Conservation (phyloP, 306 rosid genomes). For the Elaeagnus macrophylla region DNA sequence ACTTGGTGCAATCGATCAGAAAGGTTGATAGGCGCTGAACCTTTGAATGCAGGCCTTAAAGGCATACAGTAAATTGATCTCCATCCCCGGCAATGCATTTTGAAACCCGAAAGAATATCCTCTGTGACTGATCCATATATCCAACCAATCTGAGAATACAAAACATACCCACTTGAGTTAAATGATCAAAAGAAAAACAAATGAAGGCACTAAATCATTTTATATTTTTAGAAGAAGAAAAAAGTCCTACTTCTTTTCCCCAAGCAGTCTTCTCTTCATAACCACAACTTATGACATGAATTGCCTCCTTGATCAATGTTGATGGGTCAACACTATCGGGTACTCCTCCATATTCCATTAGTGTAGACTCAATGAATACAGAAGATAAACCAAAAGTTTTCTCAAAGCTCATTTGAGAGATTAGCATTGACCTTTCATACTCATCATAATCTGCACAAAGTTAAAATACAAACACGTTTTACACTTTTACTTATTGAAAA, state of each 20-base stretch:
- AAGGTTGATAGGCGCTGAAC: slow-evolving; percentile 92
- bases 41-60: slow-evolving; percentile 95
- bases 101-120: slow-evolving; percentile 96
- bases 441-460: slow-evolving; percentile 72
- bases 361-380: slow-evolving; percentile 87
- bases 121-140: slow-evolving; percentile 96
- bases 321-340: slow-evolving; percentile 75
- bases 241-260: slow-evolving; percentile 85
- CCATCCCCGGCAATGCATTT: slow-evolving; percentile 99
- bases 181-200: too few relatives aligned
- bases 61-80: slow-evolving; percentile 99
- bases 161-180: not conserved
- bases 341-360: slow-evolving; percentile 95
- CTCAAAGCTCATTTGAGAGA: slow-evolving; percentile 92
- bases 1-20: slow-evolving; percentile 97
- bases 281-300: slow-evolving; percentile 92
- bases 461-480: slow-evolving; percentile 14
- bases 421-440: slow-evolving; percentile 92
- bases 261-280: slow-evolving; percentile 96
- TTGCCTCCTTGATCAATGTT: slow-evolving; percentile 82
- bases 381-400: slow-evolving; percentile 91
- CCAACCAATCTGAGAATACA: slow-evolving; percentile 83
- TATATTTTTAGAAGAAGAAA: slow-evolving; percentile 16
- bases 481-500: slow-evolving; percentile 9
- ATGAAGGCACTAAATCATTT: not conserved